Evolutionary conservation across 2,329 filamentous ascomycete genomes (phyloP), one percentile per base, ranked within the genome.

Genomic region (Lasiodiplodia hormozganensis): DNA sequence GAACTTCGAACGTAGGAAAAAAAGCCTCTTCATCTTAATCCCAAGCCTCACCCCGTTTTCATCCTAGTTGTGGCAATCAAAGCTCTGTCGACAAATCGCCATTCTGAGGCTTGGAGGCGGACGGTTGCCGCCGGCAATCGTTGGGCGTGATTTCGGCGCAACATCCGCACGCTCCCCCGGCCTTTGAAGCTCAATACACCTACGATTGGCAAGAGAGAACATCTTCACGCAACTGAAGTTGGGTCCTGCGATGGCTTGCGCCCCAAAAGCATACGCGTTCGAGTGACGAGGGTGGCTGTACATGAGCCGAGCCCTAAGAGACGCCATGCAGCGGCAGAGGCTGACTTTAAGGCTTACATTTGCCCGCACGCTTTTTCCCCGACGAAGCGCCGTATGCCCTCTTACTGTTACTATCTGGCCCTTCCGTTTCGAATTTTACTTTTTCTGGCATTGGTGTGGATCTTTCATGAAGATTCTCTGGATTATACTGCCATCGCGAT

Each of bases 1-100:
- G 52, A 56, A 56, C 28, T 18, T 56, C 52, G 25, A 56, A 56
- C 52, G 52, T 56, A 18, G 52, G 23, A 34, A 56, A 56, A 56
- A 56, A 56, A 56, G 52, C 52, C 52, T 56, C 52, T 11, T 56
- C 52, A 31, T n/a, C 28, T 31, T 56, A 47, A 36, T 31, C 25
- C 34, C 52, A 56, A 56, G 52, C 52, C 52, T 31, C 52, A 16
- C 8, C 52, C 16, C 23, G 23, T 31, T 56, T 31, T n/a, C 12
- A n/a, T 16, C 25, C 52, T 31, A 31, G 14, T 31, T 28, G 23
- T 54, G 21, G 51, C 51, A 25, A 54, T 54, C 40, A 28, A 31
- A 18, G 52, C 52, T 56, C 36, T 31, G 28, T 31, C 52, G 52
- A 18, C 18, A n/a, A n/a, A 11, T 8, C 28, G 3, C 10, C 2